Percentiles rank a stretch among this genome's conserved stretches.
Evolutionary conservation across 345 rosid genomes (phyloP).

Genomic region (Salix arbutifolia): DNA sequence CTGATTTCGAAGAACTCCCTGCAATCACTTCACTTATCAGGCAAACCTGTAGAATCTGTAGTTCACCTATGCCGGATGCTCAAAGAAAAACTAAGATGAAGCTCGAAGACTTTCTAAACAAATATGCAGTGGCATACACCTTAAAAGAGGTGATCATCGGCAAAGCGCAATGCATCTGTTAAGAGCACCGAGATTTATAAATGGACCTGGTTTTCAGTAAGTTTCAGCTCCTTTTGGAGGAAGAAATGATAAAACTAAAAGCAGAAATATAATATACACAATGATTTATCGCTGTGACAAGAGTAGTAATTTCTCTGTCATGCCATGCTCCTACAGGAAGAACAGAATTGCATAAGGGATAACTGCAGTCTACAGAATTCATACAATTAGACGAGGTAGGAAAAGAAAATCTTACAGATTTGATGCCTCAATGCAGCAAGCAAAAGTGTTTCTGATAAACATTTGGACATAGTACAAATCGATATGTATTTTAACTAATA

Average conservation of each 20-base stretch:
- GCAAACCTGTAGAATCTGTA: too few species aligned
- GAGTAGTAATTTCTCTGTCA: background rate
- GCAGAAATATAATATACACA: background rate
- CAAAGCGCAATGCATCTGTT: too few species aligned
- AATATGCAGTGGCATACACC: too few species aligned
- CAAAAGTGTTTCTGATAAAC: background rate
- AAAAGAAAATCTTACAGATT: background rate
- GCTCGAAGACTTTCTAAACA: too few species aligned
- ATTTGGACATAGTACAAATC: background rate
- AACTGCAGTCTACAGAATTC: background rate
- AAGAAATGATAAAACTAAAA: background rate
- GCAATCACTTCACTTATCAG: too few species aligned
- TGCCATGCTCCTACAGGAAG: slow-evolving; percentile 1
- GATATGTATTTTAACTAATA: background rate
- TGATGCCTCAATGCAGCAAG: background rate
- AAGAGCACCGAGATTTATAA: too few species aligned
- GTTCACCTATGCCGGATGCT: too few species aligned
- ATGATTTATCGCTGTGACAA: background rate
- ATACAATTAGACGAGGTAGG: background rate
- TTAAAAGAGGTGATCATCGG: too few species aligned
- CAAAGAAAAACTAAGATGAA: background rate
- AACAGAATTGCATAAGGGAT: background rate
- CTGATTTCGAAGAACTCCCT: too few species aligned
- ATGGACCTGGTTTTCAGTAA: too few species aligned
- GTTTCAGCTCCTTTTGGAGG: too few species aligned